Conservation (phyloP, 108 stramenopile species). For the Nitzschia inconspicua region DNA sequence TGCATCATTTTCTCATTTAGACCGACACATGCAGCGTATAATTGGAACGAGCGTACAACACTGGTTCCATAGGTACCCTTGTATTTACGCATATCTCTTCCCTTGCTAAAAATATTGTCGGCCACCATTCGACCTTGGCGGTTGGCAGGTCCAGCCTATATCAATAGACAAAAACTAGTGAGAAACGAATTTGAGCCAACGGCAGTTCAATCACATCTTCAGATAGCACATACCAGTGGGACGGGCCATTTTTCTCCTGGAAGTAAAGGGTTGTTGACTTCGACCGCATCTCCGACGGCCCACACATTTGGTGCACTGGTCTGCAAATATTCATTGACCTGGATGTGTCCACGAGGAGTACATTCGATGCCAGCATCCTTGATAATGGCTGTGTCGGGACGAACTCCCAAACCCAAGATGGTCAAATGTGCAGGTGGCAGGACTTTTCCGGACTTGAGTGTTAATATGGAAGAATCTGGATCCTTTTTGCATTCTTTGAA, state of each 20-base stretch:
- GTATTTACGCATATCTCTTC: conserved; percentile 33
- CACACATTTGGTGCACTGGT: conserved; percentile 49
- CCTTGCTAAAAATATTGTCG: conserved; percentile 55
- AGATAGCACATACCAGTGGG: too few relatives aligned
- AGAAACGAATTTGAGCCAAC: too few relatives aligned
- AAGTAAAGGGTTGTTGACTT: conserved; percentile 55
- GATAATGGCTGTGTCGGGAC: conserved; percentile 56
- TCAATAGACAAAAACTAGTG: too few relatives aligned
- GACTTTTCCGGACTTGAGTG: conserved; percentile 43
- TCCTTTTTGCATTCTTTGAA: conserved; percentile 38
- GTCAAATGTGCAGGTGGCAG: conserved; percentile 63
- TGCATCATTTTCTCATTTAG: conserved; percentile 64
- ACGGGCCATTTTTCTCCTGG: conserved; percentile 54
- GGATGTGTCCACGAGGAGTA: conserved; percentile 47
- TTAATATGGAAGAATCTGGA: conserved; percentile 45
- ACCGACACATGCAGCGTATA: conserved; percentile 60
- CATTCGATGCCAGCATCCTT: conserved; percentile 58
- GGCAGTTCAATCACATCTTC: too few relatives aligned
- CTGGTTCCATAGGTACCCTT: conserved; percentile 67
- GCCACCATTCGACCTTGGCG: conserved; percentile 70
- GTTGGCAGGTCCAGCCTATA: conserved; percentile 74
- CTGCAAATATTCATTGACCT: conserved; percentile 50
- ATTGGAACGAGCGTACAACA: conserved; percentile 56
- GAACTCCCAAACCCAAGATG: conserved; percentile 62
- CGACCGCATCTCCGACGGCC: conserved; percentile 70